Evolutionary conservation across 306 rosid genomes (phyloP).

Genomic region (Quercus rubra): DNA sequence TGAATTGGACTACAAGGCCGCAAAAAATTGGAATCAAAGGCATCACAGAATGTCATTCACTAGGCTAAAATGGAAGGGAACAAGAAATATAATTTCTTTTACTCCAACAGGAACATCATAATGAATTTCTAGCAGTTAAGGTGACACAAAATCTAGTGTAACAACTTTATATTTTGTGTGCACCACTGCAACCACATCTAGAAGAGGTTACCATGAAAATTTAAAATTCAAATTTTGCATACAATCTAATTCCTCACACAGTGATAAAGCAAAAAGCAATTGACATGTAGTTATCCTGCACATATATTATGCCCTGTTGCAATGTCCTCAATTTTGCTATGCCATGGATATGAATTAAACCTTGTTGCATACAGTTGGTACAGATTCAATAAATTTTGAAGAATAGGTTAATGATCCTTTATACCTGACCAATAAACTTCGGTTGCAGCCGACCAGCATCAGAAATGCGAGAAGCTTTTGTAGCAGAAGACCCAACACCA

Average conservation of each 20-base stretch:
- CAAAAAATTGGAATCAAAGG: neutral
- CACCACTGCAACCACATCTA: neutral
- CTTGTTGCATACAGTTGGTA: neutral
- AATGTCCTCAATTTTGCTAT: neutral
- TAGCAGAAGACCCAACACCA: neutral
- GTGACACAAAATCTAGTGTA: neutral
- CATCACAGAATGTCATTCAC: neutral
- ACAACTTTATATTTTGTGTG: neutral
- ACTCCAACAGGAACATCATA: neutral
- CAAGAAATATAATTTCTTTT: neutral
- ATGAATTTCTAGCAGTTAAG: neutral
- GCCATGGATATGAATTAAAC: neutral
- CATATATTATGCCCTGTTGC: neutral
- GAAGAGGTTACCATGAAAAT: neutral
- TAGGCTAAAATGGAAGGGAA: neutral
- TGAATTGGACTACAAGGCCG: neutral
- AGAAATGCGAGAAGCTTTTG: neutral
- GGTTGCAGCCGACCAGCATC: neutral
- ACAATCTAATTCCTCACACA: neutral
- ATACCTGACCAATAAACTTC: conserved; percentile 27
- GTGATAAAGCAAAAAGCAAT: neutral
- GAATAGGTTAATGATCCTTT: neutral
- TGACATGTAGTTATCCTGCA: neutral
- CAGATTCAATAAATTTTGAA: neutral
- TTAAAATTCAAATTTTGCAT: neutral